Evolutionary conservation across 2,329 filamentous ascomycete species (phyloP), one percentile per base, ranked within the genome.

Genomic region (Trichoderma koningii): DNA sequence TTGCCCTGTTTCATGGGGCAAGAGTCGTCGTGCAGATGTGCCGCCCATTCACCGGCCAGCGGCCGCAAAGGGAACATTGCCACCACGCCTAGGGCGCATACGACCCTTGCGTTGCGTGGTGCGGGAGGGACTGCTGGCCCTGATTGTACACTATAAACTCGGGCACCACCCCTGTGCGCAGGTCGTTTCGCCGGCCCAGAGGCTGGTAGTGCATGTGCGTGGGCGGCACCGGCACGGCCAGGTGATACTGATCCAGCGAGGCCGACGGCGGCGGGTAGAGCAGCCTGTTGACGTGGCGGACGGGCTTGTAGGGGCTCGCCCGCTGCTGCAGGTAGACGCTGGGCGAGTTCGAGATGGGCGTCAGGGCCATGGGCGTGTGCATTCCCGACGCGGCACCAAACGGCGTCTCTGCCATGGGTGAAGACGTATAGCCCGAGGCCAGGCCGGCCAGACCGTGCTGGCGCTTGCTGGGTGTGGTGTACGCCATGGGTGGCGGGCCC

Each of bases 271-370:
- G 92, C 38, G 93, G 93, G 66, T 95, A 92, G 34, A 97, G 82
- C n/a, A 98, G 85, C 0, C 92, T 96, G 70, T 95, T 93, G 66
- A 97, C 92, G 67, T 92, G 86, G 61, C 93, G 90, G 45, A 97
- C 89, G 1, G 94, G 94, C 68, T 92, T 91, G 77, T 98, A 98
- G 3, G 95, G 95, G 63, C 94, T 98, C 68, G 91, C 89, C 64
- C 95, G 87, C 74, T 97, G 92, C 72, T 91, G 90, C 44, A 97
- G 82, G 77, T 96, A 96, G 72, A 92, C 87, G 12, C 91, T 93
- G 0, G 94, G 94, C 38, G 95, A 98, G 68, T 95, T 85, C 38
- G 91, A 89, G 51, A 87, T 86, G 6, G 89, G 88, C 9, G 87
- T 86, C 55, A 87, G 84, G 4, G 70, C 70, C 45, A 77, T 73